Evolutionary conservation across 2,329 filamentous ascomycete genomes (phyloP), one percentile per base, ranked within the genome.

Genomic region (Paramyrothecium sp.): DNA sequence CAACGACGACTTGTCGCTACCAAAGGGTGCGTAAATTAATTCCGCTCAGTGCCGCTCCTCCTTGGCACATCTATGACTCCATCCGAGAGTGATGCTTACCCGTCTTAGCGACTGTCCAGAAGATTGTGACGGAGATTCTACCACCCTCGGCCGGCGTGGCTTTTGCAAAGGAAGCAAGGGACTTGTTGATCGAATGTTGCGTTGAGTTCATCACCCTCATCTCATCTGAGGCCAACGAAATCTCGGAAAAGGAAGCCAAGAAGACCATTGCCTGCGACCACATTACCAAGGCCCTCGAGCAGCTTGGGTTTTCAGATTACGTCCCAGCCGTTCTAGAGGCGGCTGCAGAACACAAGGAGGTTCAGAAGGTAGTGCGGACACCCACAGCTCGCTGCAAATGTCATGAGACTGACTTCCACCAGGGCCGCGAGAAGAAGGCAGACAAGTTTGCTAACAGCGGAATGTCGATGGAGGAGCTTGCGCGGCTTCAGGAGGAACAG

Each of bases 181-280:
- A 99, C 70, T 82, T 98, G 3, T 82, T 99, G 54, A 99, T 99
- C 68, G 95, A 98, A 79, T 98, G 95, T 78, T 99, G 95, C 70
- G 94, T 99, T 69, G 95, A 99, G 75, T 99, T 99, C 75, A 97
- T 99, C 74, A 98, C 95, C 19, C 86, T 99, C 68, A 90, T 99
- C 66, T 97, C 93, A n/a, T 96, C 92, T 51, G 94, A 99, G 78
- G 95, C 95, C 61, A 99, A 99, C 75, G 95, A 99, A 68, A 99
- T 99, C 63, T 96, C 93, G 13, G 95, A 99, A 73, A 97, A 97
- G 75, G 95, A 99, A 70, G 92, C 93, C 53, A 99, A 99, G 81
- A 99, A 99, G 83, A 99, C 95, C 3, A 99, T 99, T 66, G 94
- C 94, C 13, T 96, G 92, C 73, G 95, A 99, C 69, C 95, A 99